Evolutionary conservation across 192 early-diverging fungal species (phyloP), one percentile per base, ranked within the genome.

Genomic region (Backusella mclennaniae): DNA sequence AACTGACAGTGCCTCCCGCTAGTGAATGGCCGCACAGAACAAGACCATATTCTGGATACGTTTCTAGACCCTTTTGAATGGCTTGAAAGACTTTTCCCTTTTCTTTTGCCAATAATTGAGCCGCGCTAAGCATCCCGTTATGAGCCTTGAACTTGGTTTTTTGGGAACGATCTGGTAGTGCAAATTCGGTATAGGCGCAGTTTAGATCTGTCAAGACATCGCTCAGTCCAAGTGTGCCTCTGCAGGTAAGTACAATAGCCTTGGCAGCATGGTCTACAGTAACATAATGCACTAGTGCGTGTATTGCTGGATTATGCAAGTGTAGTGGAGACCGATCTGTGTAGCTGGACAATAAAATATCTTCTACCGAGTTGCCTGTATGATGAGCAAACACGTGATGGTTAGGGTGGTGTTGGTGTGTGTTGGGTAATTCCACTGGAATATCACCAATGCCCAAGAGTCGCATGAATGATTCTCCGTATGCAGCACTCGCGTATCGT

Each of bases 161-260:
- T 29, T 3, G 3, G 3, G 9, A 29, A 3, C 26, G 35, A 29
- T 67, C 63, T 0, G 89, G 87, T 38, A 91, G 56, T 0, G 76
- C 41, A 31, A 88, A 81, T 26, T 91, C 88, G 31, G 84, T 77
- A 82, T 95, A 95, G 46, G 92, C 90, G 59, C 92, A 93, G 63
- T 91, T 91, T 67, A 98, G 87, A 81, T 98, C 96, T 36, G 95
- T 92, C 53, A 98, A 84, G 17, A 96, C 80, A 77, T 98, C 96
- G 1, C 91, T 91, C 38, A 96, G 85, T 0, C 94, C 94, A 9
- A 96, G 83, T 0, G 96, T 98, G 15, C 96, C 96, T 6, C 96
- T 91, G 76, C 95, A 92, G 3, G 95, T 92, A 17, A 98, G 79
- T 0, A 98, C 92, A 1, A 98, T 84, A 6, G 92, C 83, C 52